These are phyloP conservation scores for Alternaria atra DNA, from an alignment of 2,329 filamentous ascomycete genomes.

Conservation along the genomic window DNA sequence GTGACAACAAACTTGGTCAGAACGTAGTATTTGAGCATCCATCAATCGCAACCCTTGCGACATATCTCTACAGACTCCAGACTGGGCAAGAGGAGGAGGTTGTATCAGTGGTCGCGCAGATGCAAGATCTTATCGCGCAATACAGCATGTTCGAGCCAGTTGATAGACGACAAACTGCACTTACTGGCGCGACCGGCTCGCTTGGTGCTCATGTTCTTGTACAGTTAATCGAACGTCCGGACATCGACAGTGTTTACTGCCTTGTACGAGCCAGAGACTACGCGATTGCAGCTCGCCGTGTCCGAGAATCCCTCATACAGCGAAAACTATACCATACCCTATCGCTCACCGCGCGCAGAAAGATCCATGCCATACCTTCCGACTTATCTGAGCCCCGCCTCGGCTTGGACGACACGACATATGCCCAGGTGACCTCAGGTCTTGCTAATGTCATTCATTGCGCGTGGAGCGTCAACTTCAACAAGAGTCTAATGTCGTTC, in stretches of 20 bases:
- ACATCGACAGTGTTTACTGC: constrained; percentile 58
- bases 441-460: constrained; percentile 60
- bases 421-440: constrained; percentile 13
- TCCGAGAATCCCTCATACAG: constrained; percentile 47
- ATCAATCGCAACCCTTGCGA: constrained; percentile 57
- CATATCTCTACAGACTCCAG: constrained; percentile 56
- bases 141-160: constrained; percentile 51
- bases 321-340: constrained; percentile 51
- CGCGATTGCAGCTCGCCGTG: constrained; percentile 45
- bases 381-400: constrained; percentile 53
- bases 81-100: constrained; percentile 46
- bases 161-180: constrained; percentile 41
- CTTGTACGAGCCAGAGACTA: constrained; percentile 59
- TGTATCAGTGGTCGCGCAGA: constrained; percentile 53
- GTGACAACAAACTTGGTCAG: constrained; percentile 56
- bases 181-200: constrained; percentile 73
- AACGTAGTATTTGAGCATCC: constrained; percentile 69
- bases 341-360: constrained; percentile 21
- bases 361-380: constrained; percentile 50
- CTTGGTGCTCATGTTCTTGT: constrained; percentile 68
- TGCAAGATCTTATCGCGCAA: constrained; percentile 57
- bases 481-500: constrained; percentile 60
- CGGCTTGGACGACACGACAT: constrained; percentile 47
- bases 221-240: constrained; percentile 39
- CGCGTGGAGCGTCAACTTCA: constrained; percentile 67